These are phyloP conservation scores for Pochonia chlamydosporia DNA, from an alignment of 2,329 filamentous ascomycete species.

Conservation along the genomic window DNA sequence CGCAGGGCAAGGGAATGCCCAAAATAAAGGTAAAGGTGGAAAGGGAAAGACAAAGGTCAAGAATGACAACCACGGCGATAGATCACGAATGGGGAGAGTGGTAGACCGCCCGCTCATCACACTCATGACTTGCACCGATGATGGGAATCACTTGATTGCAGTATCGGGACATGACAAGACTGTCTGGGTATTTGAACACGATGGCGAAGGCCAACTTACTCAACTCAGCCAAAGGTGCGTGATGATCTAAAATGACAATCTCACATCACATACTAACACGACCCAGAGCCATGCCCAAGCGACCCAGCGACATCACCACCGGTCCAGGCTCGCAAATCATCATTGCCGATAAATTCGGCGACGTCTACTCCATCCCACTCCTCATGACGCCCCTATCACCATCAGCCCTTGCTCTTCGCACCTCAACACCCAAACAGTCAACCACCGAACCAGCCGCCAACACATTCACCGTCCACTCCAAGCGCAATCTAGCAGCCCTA, in stretches of 20 bases:
- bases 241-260: not conserved
- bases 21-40: conserved; percentile 11
- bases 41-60: conserved; percentile 23
- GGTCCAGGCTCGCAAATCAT: conserved; percentile 69
- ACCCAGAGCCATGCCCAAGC: conserved; percentile 76
- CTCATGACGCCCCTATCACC: conserved; percentile 16
- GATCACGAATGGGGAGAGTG: conserved; percentile 20
- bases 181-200: conserved; percentile 73
- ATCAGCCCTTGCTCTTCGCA: conserved; percentile 9
- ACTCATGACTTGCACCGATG: conserved; percentile 56
- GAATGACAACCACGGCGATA: conserved; percentile 16
- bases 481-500: conserved; percentile 55
- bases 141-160: conserved; percentile 65
- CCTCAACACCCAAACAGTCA: conserved; percentile 18
- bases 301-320: conserved; percentile 70
- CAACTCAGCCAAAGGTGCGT: conserved; percentile 67
- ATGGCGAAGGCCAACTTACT: conserved; percentile 52
- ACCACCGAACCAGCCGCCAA: conserved; percentile 46
- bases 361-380: conserved; percentile 85
- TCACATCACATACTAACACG: not conserved
- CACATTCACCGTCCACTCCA: conserved; percentile 57
- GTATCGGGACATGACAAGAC: conserved; percentile 90
- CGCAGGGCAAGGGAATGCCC: conserved; percentile 9
- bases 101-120: conserved; percentile 60
- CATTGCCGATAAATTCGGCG: conserved; percentile 91